Base-by-base conservation (phyloP, 1,284 basidiomycete genomes). In the Boletus calvinii region DNA sequence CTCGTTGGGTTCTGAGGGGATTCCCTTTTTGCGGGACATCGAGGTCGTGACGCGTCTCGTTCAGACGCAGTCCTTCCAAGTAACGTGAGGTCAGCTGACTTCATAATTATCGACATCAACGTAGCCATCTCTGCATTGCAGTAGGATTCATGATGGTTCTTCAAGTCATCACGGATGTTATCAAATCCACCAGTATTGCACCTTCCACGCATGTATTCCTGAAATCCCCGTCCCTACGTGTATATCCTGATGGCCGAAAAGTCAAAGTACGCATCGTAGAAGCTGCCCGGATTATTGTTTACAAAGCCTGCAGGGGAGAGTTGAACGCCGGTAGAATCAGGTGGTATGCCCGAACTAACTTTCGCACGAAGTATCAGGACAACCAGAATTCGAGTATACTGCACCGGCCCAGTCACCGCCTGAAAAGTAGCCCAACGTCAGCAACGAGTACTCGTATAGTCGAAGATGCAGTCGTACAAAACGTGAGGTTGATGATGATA, bases 211-310 rank as follows among this genome's bases (percentile, higher is more conserved):
- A 42, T 22, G 26, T 22, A 42, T 34, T 35, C 41, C 51, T 10
- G 18, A 24, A 29, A 37, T 17, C 43, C 12, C n/a, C 24, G 20
- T 38, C 22, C 8, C 44, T 64, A 68, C 7, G 46, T 48, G 54
- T 81, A 83, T 38, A 83, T 69, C 37, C 74, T 72, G 40, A 83
- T 61, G 11, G 73, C 69, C 44, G 74, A 74, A 61, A 83, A 69
- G 35, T 79, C 75, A 69, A 79, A 83, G 68, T 77, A 83, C 2
- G 81, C 78, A 40, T 79, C 67, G 13, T 45, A 52, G 63, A 82
- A 81, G 11, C 72, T 75, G 0, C 55, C 50, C 1, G 81, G 80
- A 56, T 78, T 75, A 29, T 30, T 24, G 44, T 65, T 37, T 7
- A 62, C 63, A 29, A 45, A 63, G 6, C 65, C 74, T 73, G 49